Conservation (phyloP, 75 land plant species). For the Picea sitchensis region DNA sequence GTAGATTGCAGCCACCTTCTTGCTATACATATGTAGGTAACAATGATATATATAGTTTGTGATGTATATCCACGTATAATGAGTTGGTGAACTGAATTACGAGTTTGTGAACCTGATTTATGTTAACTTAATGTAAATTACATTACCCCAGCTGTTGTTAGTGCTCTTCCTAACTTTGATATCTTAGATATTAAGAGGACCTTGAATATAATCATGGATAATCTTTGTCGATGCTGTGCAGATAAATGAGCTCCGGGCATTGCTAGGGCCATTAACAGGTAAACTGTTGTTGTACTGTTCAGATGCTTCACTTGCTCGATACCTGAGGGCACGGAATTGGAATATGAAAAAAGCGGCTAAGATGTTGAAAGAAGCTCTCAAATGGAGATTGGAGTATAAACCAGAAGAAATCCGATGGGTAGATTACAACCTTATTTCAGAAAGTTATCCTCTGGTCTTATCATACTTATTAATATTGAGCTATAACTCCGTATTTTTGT, state of each 20-base stretch:
- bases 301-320: slow-evolving; percentile 54
- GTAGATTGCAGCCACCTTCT: background rate
- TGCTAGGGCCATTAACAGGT: slow-evolving; percentile 43
- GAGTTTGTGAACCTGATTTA: background rate
- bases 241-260: slow-evolving; percentile 50
- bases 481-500: background rate
- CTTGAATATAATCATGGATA: background rate
- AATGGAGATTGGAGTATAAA: slow-evolving; percentile 70
- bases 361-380: slow-evolving; percentile 74
- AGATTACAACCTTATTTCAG: background rate
- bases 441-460: background rate
- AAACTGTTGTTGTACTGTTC: slow-evolving; percentile 49
- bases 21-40: background rate
- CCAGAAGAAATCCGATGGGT: slow-evolving; percentile 86
- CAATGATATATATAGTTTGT: too few relatives aligned
- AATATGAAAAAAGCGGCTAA: slow-evolving; percentile 70
- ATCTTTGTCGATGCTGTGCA: slow-evolving; percentile 18
- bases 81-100: background rate
- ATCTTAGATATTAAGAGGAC: background rate
- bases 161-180: background rate
- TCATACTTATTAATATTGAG: background rate
- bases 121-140: background rate
- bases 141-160: background rate
- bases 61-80: too few relatives aligned
- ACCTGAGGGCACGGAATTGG: slow-evolving; percentile 74